phyloP scores from a whole-genome alignment of 2,329 filamentous ascomycete genomes.

The Aspergillus quadricinctus region DNA sequence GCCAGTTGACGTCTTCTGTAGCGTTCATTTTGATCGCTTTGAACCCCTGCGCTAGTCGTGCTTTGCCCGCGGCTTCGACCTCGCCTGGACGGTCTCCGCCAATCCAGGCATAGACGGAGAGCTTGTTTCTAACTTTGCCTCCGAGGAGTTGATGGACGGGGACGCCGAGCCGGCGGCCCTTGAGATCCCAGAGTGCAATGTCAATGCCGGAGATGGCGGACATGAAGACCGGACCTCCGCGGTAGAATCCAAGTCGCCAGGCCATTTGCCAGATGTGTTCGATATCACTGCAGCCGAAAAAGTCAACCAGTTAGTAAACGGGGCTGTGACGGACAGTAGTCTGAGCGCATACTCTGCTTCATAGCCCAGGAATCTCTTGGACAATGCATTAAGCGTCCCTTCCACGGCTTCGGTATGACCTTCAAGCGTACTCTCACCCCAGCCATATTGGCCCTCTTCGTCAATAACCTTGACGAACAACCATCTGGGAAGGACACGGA shows the following conservation, averaged over 20 bases:
- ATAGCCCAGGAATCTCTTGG: slow-evolving; percentile 57
- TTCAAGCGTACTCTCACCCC: slow-evolving; percentile 72
- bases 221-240: slow-evolving; percentile 77
- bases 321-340: neutral
- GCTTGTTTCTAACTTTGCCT: slow-evolving; percentile 64
- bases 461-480: slow-evolving; percentile 74
- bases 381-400: slow-evolving; percentile 65
- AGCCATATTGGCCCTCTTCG: slow-evolving; percentile 59
- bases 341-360: slow-evolving; percentile 61
- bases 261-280: slow-evolving; percentile 75
- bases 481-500: slow-evolving; percentile 70
- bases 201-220: slow-evolving; percentile 72
- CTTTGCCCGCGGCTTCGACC: slow-evolving; percentile 57
- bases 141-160: slow-evolving; percentile 71
- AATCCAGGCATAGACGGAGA: slow-evolving; percentile 75
- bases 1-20: slow-evolving; percentile 70
- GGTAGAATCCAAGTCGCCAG: slow-evolving; percentile 69
- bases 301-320: neutral
- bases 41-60: slow-evolving; percentile 37
- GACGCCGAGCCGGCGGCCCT: slow-evolving; percentile 60
- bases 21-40: slow-evolving; percentile 69
- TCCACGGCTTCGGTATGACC: slow-evolving; percentile 71
- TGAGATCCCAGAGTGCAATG: slow-evolving; percentile 76
- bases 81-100: slow-evolving; percentile 68
- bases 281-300: slow-evolving; percentile 55